Evolutionary conservation across 371 early-diverging fungal species (phyloP).

Genomic region (Amoeboaphelidium protococcarum): DNA sequence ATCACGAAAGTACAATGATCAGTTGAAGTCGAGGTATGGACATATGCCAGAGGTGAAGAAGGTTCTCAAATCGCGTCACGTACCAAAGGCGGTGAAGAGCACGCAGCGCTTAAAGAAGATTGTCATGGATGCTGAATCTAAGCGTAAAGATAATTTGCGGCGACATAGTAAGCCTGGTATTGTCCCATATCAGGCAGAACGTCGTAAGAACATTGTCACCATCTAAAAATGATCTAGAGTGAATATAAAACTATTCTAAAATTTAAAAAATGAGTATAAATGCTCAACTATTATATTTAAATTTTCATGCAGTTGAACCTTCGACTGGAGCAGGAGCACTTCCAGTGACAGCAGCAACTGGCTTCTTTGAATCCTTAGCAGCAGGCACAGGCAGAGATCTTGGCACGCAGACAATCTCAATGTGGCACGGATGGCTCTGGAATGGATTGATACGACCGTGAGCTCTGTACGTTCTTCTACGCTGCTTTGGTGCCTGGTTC

Average conservation of each 20-base stretch:
- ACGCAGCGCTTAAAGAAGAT: slow-evolving; percentile 44
- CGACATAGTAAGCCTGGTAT: slow-evolving; percentile 40
- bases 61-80: slow-evolving; percentile 57
- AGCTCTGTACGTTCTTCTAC: slow-evolving; percentile 94
- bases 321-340: too few relatives aligned
- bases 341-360: too few relatives aligned
- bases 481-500: slow-evolving; percentile 94
- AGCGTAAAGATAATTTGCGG: slow-evolving; percentile 51
- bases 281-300: too few relatives aligned
- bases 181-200: slow-evolving; percentile 35
- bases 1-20: slow-evolving; percentile 46
- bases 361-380: background rate
- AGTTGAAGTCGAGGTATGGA: slow-evolving; percentile 78
- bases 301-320: too few relatives aligned
- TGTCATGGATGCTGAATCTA: slow-evolving; percentile 44
- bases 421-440: slow-evolving; percentile 91
- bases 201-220: slow-evolving; percentile 43
- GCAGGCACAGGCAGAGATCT: background rate
- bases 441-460: slow-evolving; percentile 94
- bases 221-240: background rate
- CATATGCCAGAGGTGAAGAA: slow-evolving; percentile 72
- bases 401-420: slow-evolving; percentile 32
- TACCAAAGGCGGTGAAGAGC: slow-evolving; percentile 53
- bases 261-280: too few relatives aligned
- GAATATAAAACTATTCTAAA: too few relatives aligned